Conservation (phyloP, 768 basidiomycete species). For the Pulveroboletus ravenelii region DNA sequence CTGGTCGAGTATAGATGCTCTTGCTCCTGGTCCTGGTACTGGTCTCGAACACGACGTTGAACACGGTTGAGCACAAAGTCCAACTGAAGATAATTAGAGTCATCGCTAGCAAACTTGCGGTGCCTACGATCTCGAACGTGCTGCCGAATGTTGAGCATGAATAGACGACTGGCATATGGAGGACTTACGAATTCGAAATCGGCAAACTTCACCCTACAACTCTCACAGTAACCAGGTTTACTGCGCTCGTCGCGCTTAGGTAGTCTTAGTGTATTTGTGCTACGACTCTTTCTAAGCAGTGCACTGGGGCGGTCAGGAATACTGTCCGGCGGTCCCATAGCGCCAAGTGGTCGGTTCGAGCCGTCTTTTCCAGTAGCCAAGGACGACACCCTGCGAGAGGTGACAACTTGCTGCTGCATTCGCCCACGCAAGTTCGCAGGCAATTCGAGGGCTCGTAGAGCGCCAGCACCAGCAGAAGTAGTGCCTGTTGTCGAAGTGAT, state of each 20-base stretch:
- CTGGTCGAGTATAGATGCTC: slow-evolving; percentile 6
- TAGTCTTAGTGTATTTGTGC: slow-evolving; percentile 71
- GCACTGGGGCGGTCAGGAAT: slow-evolving; percentile 50
- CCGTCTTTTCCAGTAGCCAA: slow-evolving; percentile 24
- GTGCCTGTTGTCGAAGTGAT: slow-evolving; percentile 91
- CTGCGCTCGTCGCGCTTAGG: slow-evolving; percentile 79
- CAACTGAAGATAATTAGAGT: slow-evolving; percentile 72
- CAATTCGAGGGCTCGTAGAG: slow-evolving; percentile 44
- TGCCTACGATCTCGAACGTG: slow-evolving; percentile 73
- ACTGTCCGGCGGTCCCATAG: slow-evolving; percentile 67
- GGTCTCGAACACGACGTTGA: slow-evolving; percentile 36
- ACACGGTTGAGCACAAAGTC: slow-evolving; percentile 71
- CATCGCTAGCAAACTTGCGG: slow-evolving; percentile 73
- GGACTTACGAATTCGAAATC: slow-evolving; percentile 71
- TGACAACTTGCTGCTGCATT: slow-evolving; percentile 62
- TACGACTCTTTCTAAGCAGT: slow-evolving; percentile 67
- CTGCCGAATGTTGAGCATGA: slow-evolving; percentile 36
- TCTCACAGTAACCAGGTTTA: slow-evolving; percentile 97
- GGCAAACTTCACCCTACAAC: slow-evolving; percentile 85
- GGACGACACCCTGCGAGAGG: slow-evolving; percentile 50
- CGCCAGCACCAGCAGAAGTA: slow-evolving; percentile 55
- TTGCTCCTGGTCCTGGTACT: slow-evolving; percentile 29
- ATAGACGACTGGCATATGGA: background rate
- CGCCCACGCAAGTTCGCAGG: slow-evolving; percentile 51
- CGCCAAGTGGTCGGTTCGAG: slow-evolving; percentile 26